Evolutionary conservation across 2,329 filamentous ascomycete genomes (phyloP), one percentile per base, ranked within the genome.

Genomic region (Claviceps digitariae): DNA sequence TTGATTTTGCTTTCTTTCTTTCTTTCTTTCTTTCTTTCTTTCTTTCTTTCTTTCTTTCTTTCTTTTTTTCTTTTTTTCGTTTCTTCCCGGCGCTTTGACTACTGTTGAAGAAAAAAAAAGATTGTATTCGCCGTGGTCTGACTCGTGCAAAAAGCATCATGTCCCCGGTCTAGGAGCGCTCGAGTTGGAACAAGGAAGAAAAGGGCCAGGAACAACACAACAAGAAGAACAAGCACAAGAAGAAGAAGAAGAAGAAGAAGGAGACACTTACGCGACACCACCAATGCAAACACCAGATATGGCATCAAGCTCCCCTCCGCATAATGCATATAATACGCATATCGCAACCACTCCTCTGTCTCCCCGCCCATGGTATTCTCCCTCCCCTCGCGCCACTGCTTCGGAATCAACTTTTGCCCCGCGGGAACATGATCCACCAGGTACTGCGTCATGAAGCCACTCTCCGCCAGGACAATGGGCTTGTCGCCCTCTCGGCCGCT

Each of bases 301-400:
- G 81, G 78, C 84, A 94, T 93, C 56, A 96, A 69, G 56, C 80
- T 87, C 12, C 90, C 91, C 70, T 96, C 91, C 5, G 81, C 76
- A 67, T 90, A 96, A 66, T 95, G 86, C 75, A 95, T 79, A 59
- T 81, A 81, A 64, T 88, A 87, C 63, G 76, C 73, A 64, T 75
- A 81, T 50, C 79, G 72, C 66, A 81, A 64, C 72, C 75, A 82
- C 55, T 71, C 73, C 62, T 82, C 76, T 31, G 78, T 82, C 71
- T 84, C 79, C 25, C 80, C 79, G 17, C 77, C 76, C 12, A 80
- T 57, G 60, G 75, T 72, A 51, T 74, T 73, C 63, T 83, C 78
- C 62, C 74, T 71, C n/a, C 79, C 80, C 1, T 76, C 74, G 61
- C 72, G 75, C 73, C 77, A 83, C 56, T 72, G 69, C 60, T 67